phyloP scores from a whole-genome alignment of 495 filamentous ascomycete species.

The Lasiosphaeria hispida region DNA sequence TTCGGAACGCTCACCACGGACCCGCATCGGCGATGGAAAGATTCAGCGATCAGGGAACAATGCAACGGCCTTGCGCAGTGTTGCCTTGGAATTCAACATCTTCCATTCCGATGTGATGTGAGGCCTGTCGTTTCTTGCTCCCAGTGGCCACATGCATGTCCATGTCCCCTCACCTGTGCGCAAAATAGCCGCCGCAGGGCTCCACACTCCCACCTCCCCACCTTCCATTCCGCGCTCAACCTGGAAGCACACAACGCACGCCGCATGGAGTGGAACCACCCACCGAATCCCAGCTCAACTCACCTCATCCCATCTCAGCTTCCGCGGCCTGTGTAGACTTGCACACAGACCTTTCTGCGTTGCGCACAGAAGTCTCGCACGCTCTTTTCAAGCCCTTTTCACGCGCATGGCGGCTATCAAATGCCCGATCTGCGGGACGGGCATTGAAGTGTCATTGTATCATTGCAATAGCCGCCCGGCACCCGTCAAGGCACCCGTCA shows the following conservation, averaged over 20 bases:
- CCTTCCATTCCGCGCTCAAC: no score
- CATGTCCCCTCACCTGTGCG: constrained; percentile 1
- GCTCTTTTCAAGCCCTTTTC: neutral
- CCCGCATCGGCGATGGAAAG: neutral
- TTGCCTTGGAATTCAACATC: no score
- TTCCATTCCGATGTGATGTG: neutral
- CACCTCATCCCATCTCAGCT: no score
- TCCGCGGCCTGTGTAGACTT: neutral
- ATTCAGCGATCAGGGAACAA: neutral
- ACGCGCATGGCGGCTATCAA: neutral
- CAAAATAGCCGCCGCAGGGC: constrained; percentile 19
- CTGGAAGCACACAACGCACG: neutral
- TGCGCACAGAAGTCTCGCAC: neutral
- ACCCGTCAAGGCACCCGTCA: neutral
- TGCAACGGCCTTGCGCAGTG: no score
- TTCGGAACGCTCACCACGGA: neutral
- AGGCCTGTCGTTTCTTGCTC: neutral
- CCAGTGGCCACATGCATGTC: neutral
- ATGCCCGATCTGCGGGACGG: neutral
- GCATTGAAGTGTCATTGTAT: neutral
- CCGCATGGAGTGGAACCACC: neutral
- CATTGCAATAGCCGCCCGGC: neutral
- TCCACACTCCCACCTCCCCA: neutral
- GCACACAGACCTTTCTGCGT: constrained; percentile 1
- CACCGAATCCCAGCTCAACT: no score